phyloP scores from a whole-genome alignment of 345 rosid species.

The Hibiscus mutabilis region DNA sequence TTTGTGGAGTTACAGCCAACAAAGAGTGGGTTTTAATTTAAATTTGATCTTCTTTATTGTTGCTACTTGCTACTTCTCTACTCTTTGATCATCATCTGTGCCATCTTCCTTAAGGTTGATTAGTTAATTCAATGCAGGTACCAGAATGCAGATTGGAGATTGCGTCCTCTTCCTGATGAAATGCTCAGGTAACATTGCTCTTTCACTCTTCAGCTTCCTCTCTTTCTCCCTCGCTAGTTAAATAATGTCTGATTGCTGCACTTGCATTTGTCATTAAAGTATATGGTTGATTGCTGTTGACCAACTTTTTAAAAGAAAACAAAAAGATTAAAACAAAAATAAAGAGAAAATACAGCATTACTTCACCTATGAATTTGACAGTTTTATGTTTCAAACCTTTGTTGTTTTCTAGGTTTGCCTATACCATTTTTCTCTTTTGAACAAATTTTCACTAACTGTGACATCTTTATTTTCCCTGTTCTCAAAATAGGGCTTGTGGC shows the following conservation, averaged over 20 bases:
- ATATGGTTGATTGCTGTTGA: not conserved
- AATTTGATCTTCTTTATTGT: constrained; percentile 13
- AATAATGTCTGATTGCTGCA: not conserved
- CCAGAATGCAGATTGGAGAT: constrained; percentile 97
- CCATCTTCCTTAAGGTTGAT: constrained; percentile 13
- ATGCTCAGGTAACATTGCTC: constrained; percentile 55
- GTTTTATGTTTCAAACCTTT: not conserved
- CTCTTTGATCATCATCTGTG: constrained; percentile 2
- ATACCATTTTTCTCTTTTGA: not conserved
- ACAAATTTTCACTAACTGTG: not conserved
- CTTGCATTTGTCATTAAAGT: not conserved
- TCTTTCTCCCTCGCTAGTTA: not conserved
- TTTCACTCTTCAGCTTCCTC: not conserved
- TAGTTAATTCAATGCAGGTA: constrained; percentile 49
- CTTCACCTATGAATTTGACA: not conserved
- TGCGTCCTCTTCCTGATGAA: constrained; percentile 81
- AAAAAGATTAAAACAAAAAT: not conserved
- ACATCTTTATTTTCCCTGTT: not conserved
- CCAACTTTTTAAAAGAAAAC: not conserved
- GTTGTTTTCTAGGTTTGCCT: not conserved
- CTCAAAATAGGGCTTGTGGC: not conserved
- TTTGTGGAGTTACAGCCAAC: constrained; percentile 75
- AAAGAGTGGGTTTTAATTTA: constrained; percentile 53
- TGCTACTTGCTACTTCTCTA: not conserved
- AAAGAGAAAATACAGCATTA: not conserved